Percentiles rank a stretch among this genome's conserved stretches.
Evolutionary conservation across 2,329 filamentous ascomycete genomes (phyloP).

Genomic region (Ophiostoma sp.): DNA sequence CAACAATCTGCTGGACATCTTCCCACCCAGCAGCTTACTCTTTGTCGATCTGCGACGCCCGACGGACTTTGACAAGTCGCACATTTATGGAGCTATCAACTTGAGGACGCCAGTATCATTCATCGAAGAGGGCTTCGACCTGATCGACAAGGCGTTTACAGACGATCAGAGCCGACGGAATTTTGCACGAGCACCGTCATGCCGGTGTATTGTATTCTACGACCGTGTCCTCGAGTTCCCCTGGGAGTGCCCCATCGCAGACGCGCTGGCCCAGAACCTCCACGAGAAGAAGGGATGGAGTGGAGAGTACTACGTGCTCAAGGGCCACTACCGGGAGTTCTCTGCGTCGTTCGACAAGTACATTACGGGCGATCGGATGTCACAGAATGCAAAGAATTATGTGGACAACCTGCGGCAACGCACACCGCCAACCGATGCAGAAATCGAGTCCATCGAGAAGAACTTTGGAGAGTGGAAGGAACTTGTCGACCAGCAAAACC

Average conservation of each 20-base stretch:
- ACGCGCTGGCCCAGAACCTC: slow-evolving; percentile 43
- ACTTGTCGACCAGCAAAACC: slow-evolving; percentile 42
- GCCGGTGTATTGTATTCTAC: slow-evolving; percentile 50
- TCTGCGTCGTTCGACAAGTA: slow-evolving; percentile 49
- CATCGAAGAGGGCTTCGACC: slow-evolving; percentile 44
- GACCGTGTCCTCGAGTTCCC: slow-evolving; percentile 45
- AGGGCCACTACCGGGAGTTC: slow-evolving; percentile 53
- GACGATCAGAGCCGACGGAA: slow-evolving; percentile 45
- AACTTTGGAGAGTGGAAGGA: slow-evolving; percentile 44
- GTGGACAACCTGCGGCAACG: slow-evolving; percentile 38
- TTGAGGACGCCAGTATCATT: slow-evolving; percentile 48
- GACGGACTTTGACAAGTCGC: slow-evolving; percentile 45
- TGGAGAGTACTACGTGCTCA: slow-evolving; percentile 50
- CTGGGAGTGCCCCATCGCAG: slow-evolving; percentile 49
- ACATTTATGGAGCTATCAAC: slow-evolving; percentile 50
- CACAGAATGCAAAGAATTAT: slow-evolving; percentile 39
- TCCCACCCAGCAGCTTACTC: slow-evolving; percentile 42
- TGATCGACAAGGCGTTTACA: slow-evolving; percentile 46
- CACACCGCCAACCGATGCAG: slow-evolving; percentile 32
- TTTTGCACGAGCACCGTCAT: slow-evolving; percentile 45
- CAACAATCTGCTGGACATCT: slow-evolving; percentile 47
- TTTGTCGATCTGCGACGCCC: slow-evolving; percentile 48
- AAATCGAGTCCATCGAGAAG: slow-evolving; percentile 33
- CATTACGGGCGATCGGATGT: slow-evolving; percentile 43
- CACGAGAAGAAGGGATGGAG: slow-evolving; percentile 42